Evolutionary conservation across 2,329 filamentous ascomycete species (phyloP), one percentile per base, ranked within the genome.

Genomic region (Apiospora aurea): DNA sequence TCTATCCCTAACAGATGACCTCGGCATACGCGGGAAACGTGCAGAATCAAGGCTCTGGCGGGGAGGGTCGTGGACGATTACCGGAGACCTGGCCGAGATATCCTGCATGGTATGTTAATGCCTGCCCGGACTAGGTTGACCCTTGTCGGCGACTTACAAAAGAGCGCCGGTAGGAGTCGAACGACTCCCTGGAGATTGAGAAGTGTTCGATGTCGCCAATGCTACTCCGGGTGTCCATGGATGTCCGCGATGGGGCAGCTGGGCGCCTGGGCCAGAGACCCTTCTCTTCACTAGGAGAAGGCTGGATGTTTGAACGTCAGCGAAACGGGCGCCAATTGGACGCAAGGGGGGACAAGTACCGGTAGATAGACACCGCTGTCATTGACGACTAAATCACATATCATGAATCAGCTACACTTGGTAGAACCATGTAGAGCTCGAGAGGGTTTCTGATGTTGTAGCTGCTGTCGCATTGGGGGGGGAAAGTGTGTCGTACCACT

Each of bases 351-450:
- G 71, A 18, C 29, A 67, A 69, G 43, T 91, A 96, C 94, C 77
- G 96, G 96, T 76, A 98, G 89, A 84, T 97, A 98, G 74, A 97
- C 93, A 76, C 96, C 96, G 81, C 93, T 97, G 83, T 97, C 95
- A 80, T 97, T 97, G 82, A 98, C 96, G 75, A 98, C 96, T 98
- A 73, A 73, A 72, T 78, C 76, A 75, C 77, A 77, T 76, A 76
- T 11, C 41, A 43, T 26, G 51, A n/a, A 11, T 46, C 57, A 34
- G 57, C 34, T 64, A 14, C 34, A 7, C 18, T 8, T 41, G 57
- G 34, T 41, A 41, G 10, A 24, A n/a, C 10, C 4, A 41, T 24
- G 29, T 8, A 18, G 57, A 21, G 21, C 21, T 41, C 29, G 53
- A 41, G n/a, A 21, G 16, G 16, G 16, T 6, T 61, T 21, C 8